A percentile compares a stretch with the other conserved stretches of the same genome.
Evolutionary conservation across 805 yeast species (phyloP).

Genomic region (Alloascoidea africana): DNA sequence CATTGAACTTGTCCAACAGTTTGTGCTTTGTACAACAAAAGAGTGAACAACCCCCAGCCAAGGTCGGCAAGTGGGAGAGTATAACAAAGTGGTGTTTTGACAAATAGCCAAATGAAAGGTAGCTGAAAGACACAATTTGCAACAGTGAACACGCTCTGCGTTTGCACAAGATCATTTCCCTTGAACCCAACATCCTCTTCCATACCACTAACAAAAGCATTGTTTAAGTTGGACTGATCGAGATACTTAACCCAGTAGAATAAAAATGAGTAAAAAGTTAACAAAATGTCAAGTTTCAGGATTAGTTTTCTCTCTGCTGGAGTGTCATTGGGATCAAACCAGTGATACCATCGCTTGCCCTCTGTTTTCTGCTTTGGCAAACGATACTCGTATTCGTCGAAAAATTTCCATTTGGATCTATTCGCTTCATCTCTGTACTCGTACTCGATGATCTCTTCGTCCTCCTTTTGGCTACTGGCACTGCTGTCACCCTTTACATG

Average conservation of each 20-base stretch:
- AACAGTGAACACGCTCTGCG: slow-evolving; percentile 40
- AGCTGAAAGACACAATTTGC: slow-evolving; percentile 48
- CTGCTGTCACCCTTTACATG: no score
- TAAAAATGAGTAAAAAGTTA: slow-evolving; percentile 40
- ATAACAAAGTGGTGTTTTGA: slow-evolving; percentile 38
- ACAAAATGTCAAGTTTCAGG: slow-evolving; percentile 36
- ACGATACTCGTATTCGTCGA: slow-evolving; percentile 49
- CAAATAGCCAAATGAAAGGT: slow-evolving; percentile 44
- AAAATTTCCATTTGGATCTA: slow-evolving; percentile 24
- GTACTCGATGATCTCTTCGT: background rate
- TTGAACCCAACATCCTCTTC: slow-evolving; percentile 34
- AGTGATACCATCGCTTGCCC: slow-evolving; percentile 32
- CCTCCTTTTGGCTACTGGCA: no score
- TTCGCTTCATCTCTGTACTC: slow-evolving; percentile 2
- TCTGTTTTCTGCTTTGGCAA: slow-evolving; percentile 16
- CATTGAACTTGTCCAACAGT: slow-evolving; percentile 39
- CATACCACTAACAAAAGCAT: slow-evolving; percentile 57
- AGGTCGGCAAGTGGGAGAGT: slow-evolving; percentile 41
- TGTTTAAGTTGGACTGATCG: slow-evolving; percentile 43
- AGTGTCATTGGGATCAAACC: slow-evolving; percentile 37
- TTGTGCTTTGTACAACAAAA: slow-evolving; percentile 34
- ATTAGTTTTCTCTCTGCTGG: slow-evolving; percentile 29
- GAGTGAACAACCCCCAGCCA: slow-evolving; percentile 54
- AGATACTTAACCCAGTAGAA: slow-evolving; percentile 58
- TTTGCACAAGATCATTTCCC: slow-evolving; percentile 46